Base-by-base conservation (phyloP, 106 monocot genomes). In the Dendrobium huoshanense region DNA sequence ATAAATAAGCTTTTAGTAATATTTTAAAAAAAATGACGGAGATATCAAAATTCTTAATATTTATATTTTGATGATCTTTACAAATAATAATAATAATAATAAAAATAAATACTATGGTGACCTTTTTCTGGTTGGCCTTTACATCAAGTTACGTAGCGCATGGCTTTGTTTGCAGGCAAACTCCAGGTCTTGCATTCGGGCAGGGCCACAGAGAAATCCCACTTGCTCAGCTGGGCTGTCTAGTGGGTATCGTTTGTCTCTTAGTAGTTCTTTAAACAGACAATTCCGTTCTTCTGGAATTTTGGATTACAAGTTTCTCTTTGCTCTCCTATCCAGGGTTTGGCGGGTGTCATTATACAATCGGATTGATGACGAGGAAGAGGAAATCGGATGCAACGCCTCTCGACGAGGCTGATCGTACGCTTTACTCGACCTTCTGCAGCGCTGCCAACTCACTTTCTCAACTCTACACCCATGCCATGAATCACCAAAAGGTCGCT, bases 331-430 rank as follows among this genome's bases (percentile, higher is more conserved):
- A 10, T 47, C 75, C 47, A 75, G 75, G 75, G 42, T 75, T 75
- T 44, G 75, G 43, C 75, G 45, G 47, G n/a, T 70, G 10, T 70
- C 13, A 16, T 37, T 70, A 5, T 11, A 3, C 10, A 37, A 70
- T 47, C 49, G 11, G n/a, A 45, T 78, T 59, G 72, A 91, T 93
- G 90, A 79, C 76, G 85, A 90, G 93, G 87, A 93, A 86, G 91
- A 82, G 91, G 93, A 96, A 93, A 82, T 88, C 91, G 75, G 93
- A 91, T 41, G 88, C 90, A 49, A 83, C 79, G 7, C 86, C 84
- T 65, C 90, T 93, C 2, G 96, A 96, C 73, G 96, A 96, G 87
- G 91, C 85, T 9, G 93, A 96, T 77, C 96, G 91, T 77, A 93
- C 86, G 81, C 85, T 92, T 78, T 89, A 96, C 83, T 88, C 93